Percentiles rank a stretch among this genome's conserved stretches.
These are phyloP conservation scores for Gynochthodes officinalis DNA, from an alignment of 257 asterid species.

Conservation along the genomic window DNA sequence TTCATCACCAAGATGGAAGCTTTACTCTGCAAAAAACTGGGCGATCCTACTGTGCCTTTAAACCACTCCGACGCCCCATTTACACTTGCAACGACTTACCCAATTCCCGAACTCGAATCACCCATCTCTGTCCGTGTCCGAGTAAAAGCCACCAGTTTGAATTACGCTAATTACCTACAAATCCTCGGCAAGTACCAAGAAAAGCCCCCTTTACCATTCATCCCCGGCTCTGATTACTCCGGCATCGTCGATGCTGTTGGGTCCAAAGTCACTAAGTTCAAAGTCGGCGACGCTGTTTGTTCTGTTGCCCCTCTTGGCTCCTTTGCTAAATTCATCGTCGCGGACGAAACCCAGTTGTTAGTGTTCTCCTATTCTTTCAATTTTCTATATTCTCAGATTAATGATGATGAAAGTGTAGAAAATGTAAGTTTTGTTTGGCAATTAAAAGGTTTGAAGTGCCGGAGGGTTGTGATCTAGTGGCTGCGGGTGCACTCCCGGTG, in stretches of 20 bases:
- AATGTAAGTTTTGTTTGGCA: not conserved
- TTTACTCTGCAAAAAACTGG: slow-evolving; percentile 63
- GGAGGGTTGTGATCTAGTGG: slow-evolving; percentile 80
- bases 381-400: not conserved
- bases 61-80: slow-evolving; percentile 47
- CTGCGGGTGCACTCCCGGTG: slow-evolving; percentile 84
- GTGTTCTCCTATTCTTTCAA: not conserved
- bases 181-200: slow-evolving; percentile 87
- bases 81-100: slow-evolving; percentile 41
- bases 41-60: slow-evolving; percentile 74
- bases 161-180: slow-evolving; percentile 91
- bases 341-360: slow-evolving; percentile 73
- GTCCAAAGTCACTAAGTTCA: slow-evolving; percentile 64
- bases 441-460: slow-evolving; percentile 67
- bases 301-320: slow-evolving; percentile 73
- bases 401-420: not conserved
- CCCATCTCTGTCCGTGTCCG: slow-evolving; percentile 70
- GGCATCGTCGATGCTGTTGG: slow-evolving; percentile 80
- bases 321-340: slow-evolving; percentile 77
- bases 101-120: slow-evolving; percentile 61
- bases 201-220: slow-evolving; percentile 73
- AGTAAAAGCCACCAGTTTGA: slow-evolving; percentile 83
- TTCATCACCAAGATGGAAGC: slow-evolving; percentile 69
- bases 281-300: slow-evolving; percentile 73
- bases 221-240: slow-evolving; percentile 91